Evolutionary conservation across 768 basidiomycete species (phyloP).

Genomic region (Galerina sulciceps): DNA sequence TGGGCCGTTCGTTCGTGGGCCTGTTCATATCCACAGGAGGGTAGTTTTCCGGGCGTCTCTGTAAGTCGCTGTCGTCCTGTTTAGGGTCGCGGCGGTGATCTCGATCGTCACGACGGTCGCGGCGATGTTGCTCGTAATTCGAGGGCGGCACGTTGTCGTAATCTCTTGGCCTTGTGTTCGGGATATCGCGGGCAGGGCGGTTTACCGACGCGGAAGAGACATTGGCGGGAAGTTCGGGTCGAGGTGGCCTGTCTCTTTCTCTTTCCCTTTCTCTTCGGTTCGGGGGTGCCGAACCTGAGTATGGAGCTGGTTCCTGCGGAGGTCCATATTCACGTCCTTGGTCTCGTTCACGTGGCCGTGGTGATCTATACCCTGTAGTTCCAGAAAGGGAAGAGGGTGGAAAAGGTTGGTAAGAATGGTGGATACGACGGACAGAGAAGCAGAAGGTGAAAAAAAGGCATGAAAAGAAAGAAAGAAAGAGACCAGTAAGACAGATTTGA

Average conservation of each 20-base stretch:
- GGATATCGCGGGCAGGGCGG: neutral
- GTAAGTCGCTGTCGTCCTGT: neutral
- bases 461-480: slow-evolving; percentile 37
- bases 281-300: slow-evolving; percentile 3
- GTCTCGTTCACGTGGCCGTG: slow-evolving; percentile 35
- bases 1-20: neutral
- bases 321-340: slow-evolving; percentile 25
- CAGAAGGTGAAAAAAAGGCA: slow-evolving; percentile 34
- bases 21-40: neutral
- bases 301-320: slow-evolving; percentile 13
- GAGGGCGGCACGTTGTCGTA: neutral
- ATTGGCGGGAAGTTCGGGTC: slow-evolving; percentile 25
- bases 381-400: slow-evolving; percentile 37
- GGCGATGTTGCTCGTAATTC: neutral
- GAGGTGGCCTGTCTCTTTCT: slow-evolving; percentile 21
- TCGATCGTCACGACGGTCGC: slow-evolving; percentile 5
- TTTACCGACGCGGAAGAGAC: slow-evolving; percentile 1
- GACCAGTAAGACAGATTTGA: slow-evolving; percentile 47
- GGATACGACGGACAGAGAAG: slow-evolving; percentile 37
- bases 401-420: slow-evolving; percentile 38
- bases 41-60: slow-evolving; percentile 8
- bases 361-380: slow-evolving; percentile 53
- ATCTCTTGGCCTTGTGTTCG: neutral
- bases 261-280: slow-evolving; percentile 11
- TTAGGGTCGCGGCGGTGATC: slow-evolving; percentile 19